A percentile compares a stretch with the other conserved stretches of the same genome.
Evolutionary conservation across 2,329 filamentous ascomycete genomes (phyloP).

Genomic region (Trichophyton equinum): DNA sequence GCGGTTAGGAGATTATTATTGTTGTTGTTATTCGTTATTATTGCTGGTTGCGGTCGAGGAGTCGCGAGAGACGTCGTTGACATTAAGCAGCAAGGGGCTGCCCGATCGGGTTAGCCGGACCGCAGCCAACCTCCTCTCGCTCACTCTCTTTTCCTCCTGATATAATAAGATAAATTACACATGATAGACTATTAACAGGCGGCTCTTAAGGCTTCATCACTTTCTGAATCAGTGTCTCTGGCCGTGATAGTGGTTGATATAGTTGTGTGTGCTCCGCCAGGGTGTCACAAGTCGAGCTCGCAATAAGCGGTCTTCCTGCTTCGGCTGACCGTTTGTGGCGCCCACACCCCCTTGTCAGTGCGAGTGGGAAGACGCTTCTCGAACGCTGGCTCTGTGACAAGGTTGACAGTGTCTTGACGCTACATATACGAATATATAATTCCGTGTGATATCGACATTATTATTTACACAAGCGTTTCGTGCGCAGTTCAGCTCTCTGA

Average conservation of each 20-base stretch:
- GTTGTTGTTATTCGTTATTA: too few species aligned
- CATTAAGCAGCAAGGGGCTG: neutral
- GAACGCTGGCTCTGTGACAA: neutral
- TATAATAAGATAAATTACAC: too few species aligned
- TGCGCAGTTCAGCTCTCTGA: neutral
- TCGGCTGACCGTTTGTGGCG: neutral
- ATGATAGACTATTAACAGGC: neutral
- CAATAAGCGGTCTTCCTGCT: neutral
- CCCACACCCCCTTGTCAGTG: neutral
- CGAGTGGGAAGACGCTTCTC: neutral
- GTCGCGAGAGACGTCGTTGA: too few species aligned
- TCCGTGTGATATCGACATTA: neutral
- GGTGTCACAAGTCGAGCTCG: neutral
- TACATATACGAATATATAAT: neutral
- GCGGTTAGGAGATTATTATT: neutral
- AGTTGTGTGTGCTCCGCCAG: neutral
- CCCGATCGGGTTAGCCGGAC: neutral
- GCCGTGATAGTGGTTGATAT: neutral
- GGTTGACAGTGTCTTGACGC: neutral
- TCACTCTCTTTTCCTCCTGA: neutral
- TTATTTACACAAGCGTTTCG: neutral
- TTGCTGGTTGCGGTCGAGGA: neutral
- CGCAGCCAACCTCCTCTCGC: neutral
- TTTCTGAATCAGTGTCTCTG: neutral
- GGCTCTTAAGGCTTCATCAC: neutral